phyloP scores from a whole-genome alignment of 257 asterid species.

The Fraxinus cuspidata region DNA sequence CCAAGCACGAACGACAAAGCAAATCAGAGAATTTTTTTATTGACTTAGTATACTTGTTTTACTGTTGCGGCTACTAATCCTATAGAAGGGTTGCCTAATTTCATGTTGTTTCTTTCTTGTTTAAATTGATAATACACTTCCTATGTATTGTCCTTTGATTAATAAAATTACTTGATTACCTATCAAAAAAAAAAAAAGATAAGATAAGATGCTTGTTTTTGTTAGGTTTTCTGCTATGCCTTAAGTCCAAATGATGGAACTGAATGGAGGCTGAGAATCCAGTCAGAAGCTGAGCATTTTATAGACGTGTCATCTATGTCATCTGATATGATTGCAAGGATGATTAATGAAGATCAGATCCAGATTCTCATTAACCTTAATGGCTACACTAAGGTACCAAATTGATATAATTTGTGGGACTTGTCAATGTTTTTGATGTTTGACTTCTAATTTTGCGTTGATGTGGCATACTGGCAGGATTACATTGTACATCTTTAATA shows the following conservation, averaged over 20 bases:
- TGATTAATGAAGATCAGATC: constrained; percentile 90
- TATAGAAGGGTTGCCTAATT: too few species aligned
- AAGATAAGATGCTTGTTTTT: constrained; percentile 17
- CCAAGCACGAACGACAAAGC: too few species aligned
- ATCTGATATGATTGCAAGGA: constrained; percentile 87
- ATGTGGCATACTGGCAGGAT: neutral
- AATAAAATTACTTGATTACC: too few species aligned
- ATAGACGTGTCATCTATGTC: constrained; percentile 89
- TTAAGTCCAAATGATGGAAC: constrained; percentile 93
- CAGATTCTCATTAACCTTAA: constrained; percentile 94
- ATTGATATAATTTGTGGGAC: constrained; percentile 12
- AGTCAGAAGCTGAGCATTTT: constrained; percentile 91
- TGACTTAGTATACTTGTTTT: too few species aligned
- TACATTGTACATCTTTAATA: constrained; percentile 18
- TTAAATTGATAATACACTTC: too few species aligned
- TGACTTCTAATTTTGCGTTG: neutral
- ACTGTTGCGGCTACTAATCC: too few species aligned
- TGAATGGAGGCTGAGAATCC: constrained; percentile 93
- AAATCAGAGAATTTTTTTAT: too few species aligned
- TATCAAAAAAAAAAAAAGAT: too few species aligned
- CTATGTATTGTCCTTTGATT: too few species aligned
- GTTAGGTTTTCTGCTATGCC: constrained; percentile 94
- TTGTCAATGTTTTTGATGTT: constrained; percentile 1
- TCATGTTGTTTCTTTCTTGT: too few species aligned
- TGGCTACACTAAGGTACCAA: constrained; percentile 90